Evolutionary conservation across 2,329 filamentous ascomycete genomes (phyloP), one percentile per base, ranked within the genome.

Genomic region (Colletotrichum sp.): DNA sequence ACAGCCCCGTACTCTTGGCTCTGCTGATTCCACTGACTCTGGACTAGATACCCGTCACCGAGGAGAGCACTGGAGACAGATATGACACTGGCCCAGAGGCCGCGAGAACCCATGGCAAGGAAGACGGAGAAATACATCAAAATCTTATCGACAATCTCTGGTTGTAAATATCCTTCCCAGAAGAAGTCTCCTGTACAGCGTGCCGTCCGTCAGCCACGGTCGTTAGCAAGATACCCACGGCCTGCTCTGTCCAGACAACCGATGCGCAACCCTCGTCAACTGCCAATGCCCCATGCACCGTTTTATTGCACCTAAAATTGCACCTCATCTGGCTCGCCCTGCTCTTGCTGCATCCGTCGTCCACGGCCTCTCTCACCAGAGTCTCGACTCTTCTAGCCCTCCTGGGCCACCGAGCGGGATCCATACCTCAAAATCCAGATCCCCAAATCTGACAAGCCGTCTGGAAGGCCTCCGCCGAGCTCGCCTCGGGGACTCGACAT

Each of bases 251-350:
- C 59, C 34, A 44, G 67, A 70, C 72, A 71, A 57, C 32, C 64
- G 32, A 32, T 52, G 36, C 69, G 69, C 63, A 75, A 34, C 64
- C 68, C 63, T 72, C 63, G 57, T 64, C 39, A n/a, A 44, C 70
- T 5, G n/a, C n/a, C 22, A 32, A 64, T 18, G 36, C 16, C 73
- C 74, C 74, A 76, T 74, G 74, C 65, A 22, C 28, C 59, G 74
- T 74, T 74, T 72, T 67, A 72, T 75, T 75, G 73, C 73, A 10
- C 34, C 63, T 76, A 60, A 76, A 62, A 76, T 76, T 76, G 60
- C 64, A 22, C 65, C 71, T 76, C 74, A 60, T 74, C 74, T 76
- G 59, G 63, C 26, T 59, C 62, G 73, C 62, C 72, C 55, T 75
- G 64, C 57, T 8, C 44, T 68, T 73, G 32, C 74, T 66, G 44